A percentile compares a stretch with the other conserved stretches of the same genome.
Conservation (phyloP, 305 asterid genomes). For the Stenogyne calaminthoides region DNA sequence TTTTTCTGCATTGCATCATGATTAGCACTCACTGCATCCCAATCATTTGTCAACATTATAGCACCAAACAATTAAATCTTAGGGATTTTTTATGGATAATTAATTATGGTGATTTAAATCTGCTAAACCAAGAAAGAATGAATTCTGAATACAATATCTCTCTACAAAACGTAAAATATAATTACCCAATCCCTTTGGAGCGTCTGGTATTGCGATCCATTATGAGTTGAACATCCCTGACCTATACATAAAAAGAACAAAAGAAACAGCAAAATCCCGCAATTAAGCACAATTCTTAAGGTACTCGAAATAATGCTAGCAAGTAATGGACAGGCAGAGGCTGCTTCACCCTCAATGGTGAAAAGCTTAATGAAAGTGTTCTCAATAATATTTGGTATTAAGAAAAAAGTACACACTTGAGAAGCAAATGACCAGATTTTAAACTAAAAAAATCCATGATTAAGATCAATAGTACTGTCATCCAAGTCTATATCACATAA, state of each 20-base stretch:
- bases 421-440: slow-evolving; percentile 11
- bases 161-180: neutral
- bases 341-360: neutral
- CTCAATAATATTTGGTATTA: neutral
- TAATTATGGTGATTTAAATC: neutral
- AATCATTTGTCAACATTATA: slow-evolving; percentile 1
- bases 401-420: neutral
- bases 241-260: slow-evolving; percentile 38
- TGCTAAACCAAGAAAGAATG: slow-evolving; percentile 22
- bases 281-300: slow-evolving; percentile 8
- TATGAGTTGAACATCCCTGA: slow-evolving; percentile 74
- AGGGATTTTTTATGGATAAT: neutral
- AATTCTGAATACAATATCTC: slow-evolving; percentile 8
- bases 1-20: neutral
- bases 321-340: slow-evolving; percentile 10
- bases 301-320: slow-evolving; percentile 6
- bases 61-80: slow-evolving; percentile 2
- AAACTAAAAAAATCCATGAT: neutral
- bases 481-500: slow-evolving; percentile 16
- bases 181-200: slow-evolving; percentile 80
- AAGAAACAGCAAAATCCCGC: slow-evolving; percentile 22
- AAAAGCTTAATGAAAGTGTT: neutral
- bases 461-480: neutral
- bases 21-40: slow-evolving; percentile 10
- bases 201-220: slow-evolving; percentile 82